A percentile compares a stretch with the other conserved stretches of the same genome.
Conservation (phyloP, 495 filamentous ascomycete genomes). For the Aspergillus coremiiformis region DNA sequence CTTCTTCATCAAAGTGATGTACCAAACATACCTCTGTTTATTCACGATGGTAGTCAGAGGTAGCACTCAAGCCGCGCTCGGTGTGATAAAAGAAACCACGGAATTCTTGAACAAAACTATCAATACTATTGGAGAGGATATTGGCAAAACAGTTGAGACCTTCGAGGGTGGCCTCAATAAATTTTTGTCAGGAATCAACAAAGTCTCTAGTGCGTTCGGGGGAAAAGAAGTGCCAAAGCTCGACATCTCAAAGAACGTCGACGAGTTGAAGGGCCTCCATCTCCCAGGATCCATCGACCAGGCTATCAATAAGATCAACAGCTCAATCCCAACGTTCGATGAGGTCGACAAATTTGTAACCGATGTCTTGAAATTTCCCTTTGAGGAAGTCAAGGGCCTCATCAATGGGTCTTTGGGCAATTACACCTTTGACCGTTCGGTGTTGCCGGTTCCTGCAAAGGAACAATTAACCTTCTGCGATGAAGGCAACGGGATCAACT, state of each 20-base stretch:
- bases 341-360: slow-evolving; percentile 73
- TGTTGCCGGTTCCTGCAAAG: slow-evolving; percentile 76
- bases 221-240: slow-evolving; percentile 44
- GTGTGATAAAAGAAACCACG: slow-evolving; percentile 61
- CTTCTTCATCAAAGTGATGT: slow-evolving; percentile 84
- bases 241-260: slow-evolving; percentile 51
- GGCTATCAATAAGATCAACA: slow-evolving; percentile 60
- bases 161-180: slow-evolving; percentile 58
- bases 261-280: slow-evolving; percentile 59
- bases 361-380: slow-evolving; percentile 64
- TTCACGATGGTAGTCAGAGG: slow-evolving; percentile 73
- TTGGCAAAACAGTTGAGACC: slow-evolving; percentile 45
- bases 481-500: slow-evolving; percentile 70
- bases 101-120: slow-evolving; percentile 69
- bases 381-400: slow-evolving; percentile 63
- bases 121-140: slow-evolving; percentile 52
- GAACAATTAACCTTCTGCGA: slow-evolving; percentile 81
- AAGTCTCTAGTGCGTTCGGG: slow-evolving; percentile 22
- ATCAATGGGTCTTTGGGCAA: slow-evolving; percentile 57
- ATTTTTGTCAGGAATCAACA: slow-evolving; percentile 42
- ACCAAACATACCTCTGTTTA: slow-evolving; percentile 80
- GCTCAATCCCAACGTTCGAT: slow-evolving; percentile 71
- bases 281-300: slow-evolving; percentile 57
- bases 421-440: slow-evolving; percentile 67
- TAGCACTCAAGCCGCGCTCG: slow-evolving; percentile 60